Conservation (phyloP, 306 rosid genomes). For the Morella rubra region DNA sequence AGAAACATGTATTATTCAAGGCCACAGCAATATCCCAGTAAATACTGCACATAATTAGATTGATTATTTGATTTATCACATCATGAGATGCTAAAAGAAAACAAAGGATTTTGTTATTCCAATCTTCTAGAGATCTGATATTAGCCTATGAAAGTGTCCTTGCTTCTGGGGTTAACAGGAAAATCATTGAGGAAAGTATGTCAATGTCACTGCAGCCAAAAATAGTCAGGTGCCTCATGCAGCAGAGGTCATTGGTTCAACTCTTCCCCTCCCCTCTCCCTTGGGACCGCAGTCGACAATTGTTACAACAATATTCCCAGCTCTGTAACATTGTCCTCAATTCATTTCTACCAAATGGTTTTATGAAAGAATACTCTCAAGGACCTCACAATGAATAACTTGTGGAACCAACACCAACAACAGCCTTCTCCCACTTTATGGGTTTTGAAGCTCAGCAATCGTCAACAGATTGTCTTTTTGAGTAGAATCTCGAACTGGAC, state of each 20-base stretch:
- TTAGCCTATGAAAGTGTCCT: neutral
- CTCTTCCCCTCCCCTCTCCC: neutral
- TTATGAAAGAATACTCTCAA: neutral
- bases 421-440: neutral
- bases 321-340: neutral
- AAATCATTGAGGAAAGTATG: neutral
- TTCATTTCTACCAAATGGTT: neutral
- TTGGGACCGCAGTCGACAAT: neutral
- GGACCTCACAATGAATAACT: neutral
- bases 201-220: neutral
- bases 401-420: neutral
- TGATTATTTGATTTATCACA: neutral
- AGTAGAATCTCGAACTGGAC: neutral
- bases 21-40: neutral
- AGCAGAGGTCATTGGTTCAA: too few species aligned
- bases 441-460: neutral
- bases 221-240: neutral
- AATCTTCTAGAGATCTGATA: neutral
- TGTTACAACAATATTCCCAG: neutral
- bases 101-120: neutral
- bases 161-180: neutral
- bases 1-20: neutral
- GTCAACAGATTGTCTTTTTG: neutral
- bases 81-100: neutral
- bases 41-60: neutral